Evolutionary conservation across 225 moss, liverwort and hornwort species (phyloP).

Genomic region (Takakia lepidozioides): DNA sequence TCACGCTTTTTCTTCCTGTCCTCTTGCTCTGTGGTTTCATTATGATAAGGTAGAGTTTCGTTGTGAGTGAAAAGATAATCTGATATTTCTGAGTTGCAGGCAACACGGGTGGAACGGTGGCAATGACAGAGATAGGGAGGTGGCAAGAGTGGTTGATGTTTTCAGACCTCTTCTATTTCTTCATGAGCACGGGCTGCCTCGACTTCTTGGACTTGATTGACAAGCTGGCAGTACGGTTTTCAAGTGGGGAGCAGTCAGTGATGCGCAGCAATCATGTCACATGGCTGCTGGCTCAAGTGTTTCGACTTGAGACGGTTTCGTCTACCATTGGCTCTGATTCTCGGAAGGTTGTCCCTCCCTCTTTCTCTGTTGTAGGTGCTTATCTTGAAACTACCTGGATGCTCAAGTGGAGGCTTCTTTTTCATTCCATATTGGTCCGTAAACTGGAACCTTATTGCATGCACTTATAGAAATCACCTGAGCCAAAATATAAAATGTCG

Average conservation of each 20-base stretch:
- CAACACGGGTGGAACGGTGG: slow-evolving; percentile 41
- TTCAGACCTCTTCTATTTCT: slow-evolving; percentile 92
- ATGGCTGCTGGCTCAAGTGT: slow-evolving; percentile 92
- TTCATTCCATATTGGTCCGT: too few relatives aligned
- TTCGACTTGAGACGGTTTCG: slow-evolving; percentile 82
- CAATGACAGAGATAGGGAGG: slow-evolving; percentile 68
- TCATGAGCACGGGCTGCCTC: slow-evolving; percentile 86
- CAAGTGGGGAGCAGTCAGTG: slow-evolving; percentile 69
- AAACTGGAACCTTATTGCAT: too few relatives aligned
- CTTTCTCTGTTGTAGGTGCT: too few relatives aligned
- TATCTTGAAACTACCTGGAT: too few relatives aligned
- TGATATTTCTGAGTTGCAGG: slow-evolving; percentile 36
- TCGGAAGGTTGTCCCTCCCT: slow-evolving; percentile 52
- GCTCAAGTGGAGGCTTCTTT: too few relatives aligned
- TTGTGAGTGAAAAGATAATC: too few relatives aligned
- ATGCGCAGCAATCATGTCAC: slow-evolving; percentile 98
- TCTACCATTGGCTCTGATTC: slow-evolving; percentile 71
- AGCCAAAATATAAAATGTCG: too few relatives aligned
- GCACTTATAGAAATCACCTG: too few relatives aligned
- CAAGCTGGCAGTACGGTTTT: slow-evolving; percentile 75
- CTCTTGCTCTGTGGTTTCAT: too few relatives aligned
- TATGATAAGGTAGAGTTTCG: too few relatives aligned
- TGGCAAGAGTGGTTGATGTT: slow-evolving; percentile 99
- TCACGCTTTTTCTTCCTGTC: too few relatives aligned
- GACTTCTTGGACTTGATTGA: slow-evolving; percentile 93